Base-by-base conservation (phyloP, 1,284 basidiomycete species). In the Irpex lacteus region DNA sequence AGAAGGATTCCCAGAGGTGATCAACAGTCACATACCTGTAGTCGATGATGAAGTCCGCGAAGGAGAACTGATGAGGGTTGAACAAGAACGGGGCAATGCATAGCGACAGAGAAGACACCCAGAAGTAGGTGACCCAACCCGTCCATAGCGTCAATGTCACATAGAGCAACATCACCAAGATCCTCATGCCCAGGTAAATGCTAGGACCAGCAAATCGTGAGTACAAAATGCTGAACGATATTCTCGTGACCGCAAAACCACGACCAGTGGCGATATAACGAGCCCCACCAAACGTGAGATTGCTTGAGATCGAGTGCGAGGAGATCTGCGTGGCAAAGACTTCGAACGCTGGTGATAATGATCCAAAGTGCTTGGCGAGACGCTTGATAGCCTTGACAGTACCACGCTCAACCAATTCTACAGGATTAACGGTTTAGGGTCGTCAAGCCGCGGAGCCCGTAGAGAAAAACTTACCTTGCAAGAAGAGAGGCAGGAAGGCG, bases 191-290 rank as follows among this genome's bases (percentile, higher is more conserved):
- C 57, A 98, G 83, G 80, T 98, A 98, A 77, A 98, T 97, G 71
- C 93, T 95, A 4, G 96, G 96, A 4, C 96, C 96, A 53, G 96
- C 96, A 77, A 98, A 98, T 64, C 96, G 92, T 68, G 96, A 98
- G 81, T 95, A 96, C 19, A 98, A 81, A 69, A 96, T 96, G 74
- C 88, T 91, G 82, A 98, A 98, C 67, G 90, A 92, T 68, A 97
- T 94, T 63, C 96, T 86, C 19, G 94, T 93, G 5, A 96, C 98
- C 15, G 96, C 96, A 74, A 98, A 98, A 53, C 96, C 96, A 85
- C 96, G 93, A 64, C 96, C 96, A n/a, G 96, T 98, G n/a, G 96
- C 95, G 70, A 98, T 98, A 78, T 98, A 98, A 66, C 96, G 88
- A 60, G 96, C 96, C 65, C 96, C 96, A 78, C 96, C 96, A 67